A percentile compares a stretch with the other conserved stretches of the same genome.
Conservation (phyloP, 2,329 filamentous ascomycete species). For the Botrytis paeoniae region DNA sequence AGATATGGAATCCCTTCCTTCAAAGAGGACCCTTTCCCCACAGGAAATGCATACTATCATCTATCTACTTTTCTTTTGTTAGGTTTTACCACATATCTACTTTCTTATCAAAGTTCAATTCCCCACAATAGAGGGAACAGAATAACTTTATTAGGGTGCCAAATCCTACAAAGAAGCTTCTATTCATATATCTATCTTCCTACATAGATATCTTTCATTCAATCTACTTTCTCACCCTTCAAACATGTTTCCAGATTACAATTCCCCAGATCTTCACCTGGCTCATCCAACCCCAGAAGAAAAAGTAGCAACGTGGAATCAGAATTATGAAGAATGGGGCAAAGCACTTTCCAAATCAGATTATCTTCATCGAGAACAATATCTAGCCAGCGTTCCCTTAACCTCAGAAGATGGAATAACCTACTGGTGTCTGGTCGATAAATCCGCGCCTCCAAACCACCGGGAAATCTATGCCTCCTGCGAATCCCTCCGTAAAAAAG, state of each 20-base stretch:
- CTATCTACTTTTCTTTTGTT: background rate
- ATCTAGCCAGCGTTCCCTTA: slow-evolving; percentile 56
- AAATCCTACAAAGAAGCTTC: slow-evolving; percentile 11
- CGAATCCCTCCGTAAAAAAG: slow-evolving; percentile 61
- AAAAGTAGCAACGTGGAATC: slow-evolving; percentile 51
- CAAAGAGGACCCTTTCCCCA: slow-evolving; percentile 4
- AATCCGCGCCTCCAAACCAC: slow-evolving; percentile 38
- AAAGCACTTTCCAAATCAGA: slow-evolving; percentile 50
- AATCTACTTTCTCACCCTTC: background rate
- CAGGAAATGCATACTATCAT: background rate
- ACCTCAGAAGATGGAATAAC: slow-evolving; percentile 55
- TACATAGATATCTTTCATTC: background rate
- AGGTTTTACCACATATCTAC: background rate
- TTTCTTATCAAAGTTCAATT: background rate
- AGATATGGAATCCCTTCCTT: background rate
- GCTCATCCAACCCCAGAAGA: slow-evolving; percentile 56
- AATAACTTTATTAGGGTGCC: slow-evolving; percentile 3
- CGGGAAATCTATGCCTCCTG: slow-evolving; percentile 61
- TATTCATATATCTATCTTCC: slow-evolving; percentile 11
- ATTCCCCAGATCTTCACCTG: slow-evolving; percentile 45
- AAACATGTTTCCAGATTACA: slow-evolving; percentile 30
- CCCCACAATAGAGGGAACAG: background rate
- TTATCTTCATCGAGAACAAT: slow-evolving; percentile 59
- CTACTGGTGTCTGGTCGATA: slow-evolving; percentile 61
- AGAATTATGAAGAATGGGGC: slow-evolving; percentile 58